A percentile compares a stretch with the other conserved stretches of the same genome.
These are phyloP conservation scores for Daldinia sp. DNA, from an alignment of 2,329 filamentous ascomycete species.

Conservation along the genomic window DNA sequence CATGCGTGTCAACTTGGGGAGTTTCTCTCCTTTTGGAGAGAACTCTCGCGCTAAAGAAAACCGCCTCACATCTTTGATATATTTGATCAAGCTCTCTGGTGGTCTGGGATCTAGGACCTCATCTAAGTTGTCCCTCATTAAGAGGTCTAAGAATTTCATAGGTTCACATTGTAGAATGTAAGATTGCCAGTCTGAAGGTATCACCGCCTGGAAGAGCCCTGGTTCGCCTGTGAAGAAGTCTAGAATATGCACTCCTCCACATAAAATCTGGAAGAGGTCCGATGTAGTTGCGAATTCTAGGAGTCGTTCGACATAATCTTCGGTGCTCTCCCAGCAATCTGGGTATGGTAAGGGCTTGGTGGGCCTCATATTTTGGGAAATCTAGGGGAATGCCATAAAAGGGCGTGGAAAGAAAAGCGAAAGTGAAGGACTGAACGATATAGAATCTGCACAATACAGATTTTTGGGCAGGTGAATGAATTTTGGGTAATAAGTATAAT, in stretches of 20 bases:
- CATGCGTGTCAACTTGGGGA: constrained; percentile 70
- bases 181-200: constrained; percentile 81
- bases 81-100: constrained; percentile 70
- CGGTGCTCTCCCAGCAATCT: constrained; percentile 72
- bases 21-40: constrained; percentile 51
- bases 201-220: constrained; percentile 78
- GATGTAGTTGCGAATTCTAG: constrained; percentile 78
- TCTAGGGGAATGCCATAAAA: too few species aligned
- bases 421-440: neutral
- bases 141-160: constrained; percentile 79
- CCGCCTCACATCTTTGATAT: constrained; percentile 74
- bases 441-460: neutral
- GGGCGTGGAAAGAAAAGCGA: neutral
- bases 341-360: constrained; percentile 71
- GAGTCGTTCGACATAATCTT: constrained; percentile 81
- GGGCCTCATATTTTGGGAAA: constrained; percentile 60
- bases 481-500: too few species aligned
- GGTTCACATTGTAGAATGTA: constrained; percentile 78
- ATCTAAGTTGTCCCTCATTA: constrained; percentile 79
- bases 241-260: constrained; percentile 94
- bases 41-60: constrained; percentile 74
- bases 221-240: constrained; percentile 92
- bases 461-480: too few species aligned
- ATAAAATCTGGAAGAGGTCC: constrained; percentile 84
- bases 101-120: constrained; percentile 47